A percentile compares a stretch with the other conserved stretches of the same genome.
Conservation (phyloP, 2,329 filamentous ascomycete species). For the Ascochyta koolunga region DNA sequence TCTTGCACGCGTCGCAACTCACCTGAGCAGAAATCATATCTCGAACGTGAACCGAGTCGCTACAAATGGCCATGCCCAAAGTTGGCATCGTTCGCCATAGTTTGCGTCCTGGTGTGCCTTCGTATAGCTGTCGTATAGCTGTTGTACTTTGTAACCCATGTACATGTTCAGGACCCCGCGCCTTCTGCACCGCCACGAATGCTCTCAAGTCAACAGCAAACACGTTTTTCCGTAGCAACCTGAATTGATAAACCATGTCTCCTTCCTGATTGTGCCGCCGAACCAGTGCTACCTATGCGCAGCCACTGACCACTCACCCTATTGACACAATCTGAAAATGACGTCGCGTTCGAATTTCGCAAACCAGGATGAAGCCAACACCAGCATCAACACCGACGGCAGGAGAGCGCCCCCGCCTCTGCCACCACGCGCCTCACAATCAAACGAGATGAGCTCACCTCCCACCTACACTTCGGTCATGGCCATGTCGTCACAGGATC, state of each 20-base stretch:
- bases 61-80: not conserved
- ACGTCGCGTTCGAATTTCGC: slow-evolving; percentile 28
- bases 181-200: slow-evolving; percentile 13
- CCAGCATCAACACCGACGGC: slow-evolving; percentile 7
- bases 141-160: slow-evolving; percentile 4
- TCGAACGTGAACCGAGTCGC: not conserved
- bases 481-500: slow-evolving; percentile 47
- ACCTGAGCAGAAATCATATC: not conserved
- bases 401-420: slow-evolving; percentile 35
- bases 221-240: slow-evolving; percentile 1
- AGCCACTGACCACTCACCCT: slow-evolving; percentile 18
- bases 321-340: slow-evolving; percentile 23
- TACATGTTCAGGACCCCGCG: slow-evolving; percentile 10
- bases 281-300: slow-evolving; percentile 5
- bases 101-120: not conserved
- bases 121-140: slow-evolving; percentile 1
- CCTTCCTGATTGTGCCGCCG: slow-evolving; percentile 14
- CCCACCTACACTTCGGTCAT: slow-evolving; percentile 29
- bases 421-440: slow-evolving; percentile 34
- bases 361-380: slow-evolving; percentile 22
- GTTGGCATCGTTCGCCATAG: not conserved
- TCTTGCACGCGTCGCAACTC: slow-evolving; percentile 1
- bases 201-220: not conserved
- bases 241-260: slow-evolving; percentile 8
- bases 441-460: slow-evolving; percentile 21